Conservation (phyloP, 2,329 filamentous ascomycete species). For the Elsinoe fawcettii region DNA sequence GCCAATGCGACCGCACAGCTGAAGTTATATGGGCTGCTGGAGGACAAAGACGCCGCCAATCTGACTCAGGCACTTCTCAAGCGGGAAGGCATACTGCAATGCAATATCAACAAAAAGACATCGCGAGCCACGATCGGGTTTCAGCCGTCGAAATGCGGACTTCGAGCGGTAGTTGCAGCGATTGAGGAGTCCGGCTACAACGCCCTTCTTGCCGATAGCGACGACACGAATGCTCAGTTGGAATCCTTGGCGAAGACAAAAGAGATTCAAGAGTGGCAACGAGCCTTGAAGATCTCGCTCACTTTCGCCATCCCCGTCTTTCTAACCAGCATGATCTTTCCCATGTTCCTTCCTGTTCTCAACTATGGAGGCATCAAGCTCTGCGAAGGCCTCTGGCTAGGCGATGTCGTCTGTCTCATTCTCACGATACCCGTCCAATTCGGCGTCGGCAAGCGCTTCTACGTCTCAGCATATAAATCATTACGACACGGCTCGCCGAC, state of each 20-base stretch:
- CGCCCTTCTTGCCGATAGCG: conserved; percentile 78
- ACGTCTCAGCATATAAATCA: conserved; percentile 86
- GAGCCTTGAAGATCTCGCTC: conserved; percentile 68
- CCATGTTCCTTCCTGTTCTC: conserved; percentile 69
- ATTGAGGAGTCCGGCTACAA: conserved; percentile 81
- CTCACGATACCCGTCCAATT: conserved; percentile 94
- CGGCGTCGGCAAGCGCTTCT: conserved; percentile 90
- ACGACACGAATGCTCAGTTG: conserved; percentile 94
- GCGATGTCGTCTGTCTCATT: conserved; percentile 73
- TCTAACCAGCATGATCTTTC: conserved; percentile 84
- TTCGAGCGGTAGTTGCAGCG: conserved; percentile 72
- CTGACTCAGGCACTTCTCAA: conserved; percentile 62
- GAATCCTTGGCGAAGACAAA: conserved; percentile 94
- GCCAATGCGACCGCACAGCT: conserved; percentile 59
- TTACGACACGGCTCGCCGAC: conserved; percentile 85
- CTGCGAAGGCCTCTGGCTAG: conserved; percentile 71
- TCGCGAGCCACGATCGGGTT: conserved; percentile 68
- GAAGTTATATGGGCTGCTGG: conserved; percentile 72
- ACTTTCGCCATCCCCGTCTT: conserved; percentile 86
- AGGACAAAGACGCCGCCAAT: conserved; percentile 61
- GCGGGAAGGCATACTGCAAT: conserved; percentile 65
- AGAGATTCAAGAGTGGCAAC: conserved; percentile 89
- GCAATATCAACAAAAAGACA: conserved; percentile 63
- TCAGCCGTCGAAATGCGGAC: conserved; percentile 61
- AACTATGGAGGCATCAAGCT: conserved; percentile 66